phyloP scores from a whole-genome alignment of 371 early-diverging fungal species.

The Cokeromyces recurvatus region DNA sequence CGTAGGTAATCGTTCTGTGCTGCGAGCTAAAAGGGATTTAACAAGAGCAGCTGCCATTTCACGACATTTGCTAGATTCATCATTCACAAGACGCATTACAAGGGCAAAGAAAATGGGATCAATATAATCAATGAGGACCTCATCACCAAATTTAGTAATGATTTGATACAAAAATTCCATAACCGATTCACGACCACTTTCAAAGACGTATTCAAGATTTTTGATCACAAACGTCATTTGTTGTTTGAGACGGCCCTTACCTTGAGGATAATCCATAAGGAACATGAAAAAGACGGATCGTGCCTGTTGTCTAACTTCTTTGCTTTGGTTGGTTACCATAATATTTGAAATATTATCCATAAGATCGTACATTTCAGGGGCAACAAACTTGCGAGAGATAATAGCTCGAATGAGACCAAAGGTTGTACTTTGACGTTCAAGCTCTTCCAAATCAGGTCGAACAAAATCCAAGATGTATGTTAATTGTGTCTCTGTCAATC shows the following conservation, averaged over 20 bases:
- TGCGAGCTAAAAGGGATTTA: slow-evolving; percentile 57
- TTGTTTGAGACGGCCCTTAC: slow-evolving; percentile 68
- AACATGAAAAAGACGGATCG: slow-evolving; percentile 82
- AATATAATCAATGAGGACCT: slow-evolving; percentile 64
- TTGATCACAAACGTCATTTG: slow-evolving; percentile 83
- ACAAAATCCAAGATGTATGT: slow-evolving; percentile 74
- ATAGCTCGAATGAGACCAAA: slow-evolving; percentile 87
- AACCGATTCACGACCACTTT: slow-evolving; percentile 86
- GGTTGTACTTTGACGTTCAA: slow-evolving; percentile 77
- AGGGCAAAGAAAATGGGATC: slow-evolving; percentile 84
- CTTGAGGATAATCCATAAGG: slow-evolving; percentile 92
- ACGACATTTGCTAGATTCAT: slow-evolving; percentile 86
- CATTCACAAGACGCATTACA: slow-evolving; percentile 82
- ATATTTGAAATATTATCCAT: slow-evolving; percentile 75
- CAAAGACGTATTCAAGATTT: slow-evolving; percentile 85
- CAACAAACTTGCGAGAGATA: slow-evolving; percentile 77
- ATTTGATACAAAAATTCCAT: slow-evolving; percentile 80
- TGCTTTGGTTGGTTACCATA: slow-evolving; percentile 84
- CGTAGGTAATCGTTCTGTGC: slow-evolving; percentile 47
- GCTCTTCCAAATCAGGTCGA: slow-evolving; percentile 85
- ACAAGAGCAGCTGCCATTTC: slow-evolving; percentile 81
- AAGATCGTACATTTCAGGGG: slow-evolving; percentile 87
- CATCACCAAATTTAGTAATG: slow-evolving; percentile 73
- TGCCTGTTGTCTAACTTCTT: slow-evolving; percentile 77
- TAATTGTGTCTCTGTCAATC: slow-evolving; percentile 72